Evolutionary conservation across 768 basidiomycete species (phyloP), one percentile per base, ranked within the genome.

Genomic region (Favolaschia claudopus): DNA sequence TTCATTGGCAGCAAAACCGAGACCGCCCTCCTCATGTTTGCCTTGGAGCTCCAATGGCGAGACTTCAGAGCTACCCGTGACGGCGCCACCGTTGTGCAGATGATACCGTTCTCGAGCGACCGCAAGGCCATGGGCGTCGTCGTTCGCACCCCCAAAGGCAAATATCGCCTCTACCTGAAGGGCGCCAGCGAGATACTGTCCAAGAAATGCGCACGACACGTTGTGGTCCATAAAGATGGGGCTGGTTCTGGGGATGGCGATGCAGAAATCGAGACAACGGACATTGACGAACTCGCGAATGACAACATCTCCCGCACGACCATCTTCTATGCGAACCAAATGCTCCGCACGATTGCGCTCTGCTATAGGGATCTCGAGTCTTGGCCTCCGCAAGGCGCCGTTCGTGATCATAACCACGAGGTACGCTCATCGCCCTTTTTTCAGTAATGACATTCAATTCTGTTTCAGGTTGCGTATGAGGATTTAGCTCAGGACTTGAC

Each of bases 261-360:
- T 7, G 65, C 50, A n/a, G 63, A 69, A 1, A 73, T 96, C 39
- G 82, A 88, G 69, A 87, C 85, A 2, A 75, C 70, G 56, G 72
- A 72, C 1, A 93, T 97, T 55, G 87, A 87, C 65, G 78, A 84
- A 10, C 76, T 88, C 17, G 86, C 89, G 14, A 79, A 81, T 58
- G 89, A 91, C 68, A 98, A 98, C 70, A 93, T 98, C 71, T 84
- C 82, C 25, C 85, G 93, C 42, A 98, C 96, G 14, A 98, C 96
- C 74, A 96, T 96, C 64, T 96, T 97, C 76, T 99, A 99, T 72
- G 96, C 96, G 67, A 96, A 96, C 73, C 96, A 99, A 77, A 91
- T 88, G 13, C 87, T 98, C 10, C 87, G 96, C 46, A 98, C 97
- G 2, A 93, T 99, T 64, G 95, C 96, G 1, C 75, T 98, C 40